A percentile compares a stretch with the other conserved stretches of the same genome.
phyloP scores from a whole-genome alignment of 2,329 filamentous ascomycete genomes.

The Dryadomyces quercus-mongolicae region DNA sequence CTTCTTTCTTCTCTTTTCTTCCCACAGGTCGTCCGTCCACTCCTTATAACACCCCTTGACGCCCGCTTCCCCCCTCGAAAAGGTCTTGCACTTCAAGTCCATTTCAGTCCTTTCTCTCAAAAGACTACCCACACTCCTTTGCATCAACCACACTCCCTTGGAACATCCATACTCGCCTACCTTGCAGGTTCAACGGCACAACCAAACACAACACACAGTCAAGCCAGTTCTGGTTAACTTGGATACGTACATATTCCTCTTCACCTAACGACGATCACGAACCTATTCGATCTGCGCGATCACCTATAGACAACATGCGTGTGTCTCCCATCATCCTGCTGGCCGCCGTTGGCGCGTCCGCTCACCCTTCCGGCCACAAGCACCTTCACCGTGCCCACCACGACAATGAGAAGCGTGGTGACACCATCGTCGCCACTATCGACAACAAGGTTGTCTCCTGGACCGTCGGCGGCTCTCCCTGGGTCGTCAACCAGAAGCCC shows the following conservation, averaged over 20 bases:
- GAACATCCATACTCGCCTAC: not conserved
- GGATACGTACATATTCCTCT: slow-evolving; percentile 1
- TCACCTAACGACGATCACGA: not conserved
- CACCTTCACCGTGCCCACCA: slow-evolving; percentile 20
- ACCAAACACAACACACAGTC: no score
- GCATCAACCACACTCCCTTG: slow-evolving; percentile 3
- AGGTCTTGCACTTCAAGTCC: not conserved
- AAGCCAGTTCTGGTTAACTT: slow-evolving; percentile 13
- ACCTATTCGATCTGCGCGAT: no score
- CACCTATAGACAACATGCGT: slow-evolving; percentile 11
- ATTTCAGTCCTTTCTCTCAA: not conserved
- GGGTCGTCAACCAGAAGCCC: slow-evolving; percentile 16
- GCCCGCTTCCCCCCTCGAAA: not conserved
- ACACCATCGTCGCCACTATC: slow-evolving; percentile 14
- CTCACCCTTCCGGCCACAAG: slow-evolving; percentile 24
- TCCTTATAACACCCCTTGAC: slow-evolving; percentile 7
- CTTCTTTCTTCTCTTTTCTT: slow-evolving; percentile 1
- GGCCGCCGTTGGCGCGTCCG: slow-evolving; percentile 20
- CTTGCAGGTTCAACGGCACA: slow-evolving; percentile 7
- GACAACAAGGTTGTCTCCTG: slow-evolving; percentile 17
- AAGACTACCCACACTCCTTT: slow-evolving; percentile 4
- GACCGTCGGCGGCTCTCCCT: slow-evolving; percentile 15
- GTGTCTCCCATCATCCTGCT: slow-evolving; percentile 18
- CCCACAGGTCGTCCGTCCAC: slow-evolving; percentile 1
- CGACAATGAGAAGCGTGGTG: slow-evolving; percentile 15